A percentile compares a stretch with the other conserved stretches of the same genome.
Conservation (phyloP, 192 early-diverging fungal species). For the Dimargaris verticillata region DNA sequence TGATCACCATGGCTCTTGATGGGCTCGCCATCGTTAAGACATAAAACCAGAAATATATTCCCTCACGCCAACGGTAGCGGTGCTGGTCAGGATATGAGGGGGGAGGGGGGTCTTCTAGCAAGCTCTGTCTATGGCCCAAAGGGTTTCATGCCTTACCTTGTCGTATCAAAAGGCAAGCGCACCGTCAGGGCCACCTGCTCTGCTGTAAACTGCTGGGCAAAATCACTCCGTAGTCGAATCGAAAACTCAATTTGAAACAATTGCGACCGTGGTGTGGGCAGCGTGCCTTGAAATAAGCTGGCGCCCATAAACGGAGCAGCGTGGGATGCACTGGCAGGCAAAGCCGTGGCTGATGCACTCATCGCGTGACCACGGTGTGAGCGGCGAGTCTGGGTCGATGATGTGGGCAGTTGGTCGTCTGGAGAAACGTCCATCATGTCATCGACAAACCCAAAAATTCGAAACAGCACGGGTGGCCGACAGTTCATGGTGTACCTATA, state of each 20-base stretch:
- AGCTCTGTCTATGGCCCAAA: neutral
- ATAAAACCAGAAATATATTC: neutral
- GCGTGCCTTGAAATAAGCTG: neutral
- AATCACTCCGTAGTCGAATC: neutral
- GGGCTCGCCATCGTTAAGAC: neutral
- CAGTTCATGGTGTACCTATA: neutral
- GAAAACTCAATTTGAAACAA: neutral
- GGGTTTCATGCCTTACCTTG: neutral
- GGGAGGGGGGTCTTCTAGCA: neutral
- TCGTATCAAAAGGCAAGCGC: neutral
- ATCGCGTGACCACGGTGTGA: neutral
- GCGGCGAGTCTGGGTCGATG: neutral
- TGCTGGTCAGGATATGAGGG: neutral
- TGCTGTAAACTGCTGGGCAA: neutral
- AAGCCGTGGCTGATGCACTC: neutral
- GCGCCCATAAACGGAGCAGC: neutral
- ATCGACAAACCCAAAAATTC: conserved; percentile 1
- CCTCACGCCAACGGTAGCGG: neutral
- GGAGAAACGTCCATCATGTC: neutral
- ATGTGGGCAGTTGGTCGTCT: neutral
- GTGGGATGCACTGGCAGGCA: neutral
- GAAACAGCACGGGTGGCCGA: neutral
- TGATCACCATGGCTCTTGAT: too few species aligned
- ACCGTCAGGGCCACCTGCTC: neutral
- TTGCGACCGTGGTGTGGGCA: neutral